phyloP scores from a whole-genome alignment of 2,329 filamentous ascomycete genomes.

The Teratosphaeria gauchensis region DNA sequence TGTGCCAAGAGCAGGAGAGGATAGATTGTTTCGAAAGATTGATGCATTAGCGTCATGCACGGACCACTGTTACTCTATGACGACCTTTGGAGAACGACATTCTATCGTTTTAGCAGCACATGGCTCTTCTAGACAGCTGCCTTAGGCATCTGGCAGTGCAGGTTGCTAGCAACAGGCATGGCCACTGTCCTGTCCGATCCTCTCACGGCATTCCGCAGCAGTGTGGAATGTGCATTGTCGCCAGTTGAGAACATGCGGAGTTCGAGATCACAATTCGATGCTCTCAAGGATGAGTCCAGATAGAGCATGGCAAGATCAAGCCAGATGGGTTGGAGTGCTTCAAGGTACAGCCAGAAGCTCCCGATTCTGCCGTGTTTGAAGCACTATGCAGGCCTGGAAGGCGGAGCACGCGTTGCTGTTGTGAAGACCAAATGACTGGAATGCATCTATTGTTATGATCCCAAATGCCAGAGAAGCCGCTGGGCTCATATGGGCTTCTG shows the following conservation, averaged over 20 bases:
- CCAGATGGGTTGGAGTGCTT: neutral
- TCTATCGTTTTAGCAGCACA: no score
- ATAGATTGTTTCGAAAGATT: neutral
- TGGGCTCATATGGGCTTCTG: neutral
- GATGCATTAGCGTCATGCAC: neutral
- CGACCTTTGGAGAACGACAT: neutral
- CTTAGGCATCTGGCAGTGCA: no score
- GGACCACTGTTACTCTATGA: neutral
- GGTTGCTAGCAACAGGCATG: no score
- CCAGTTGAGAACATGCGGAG: no score
- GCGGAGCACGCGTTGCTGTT: neutral
- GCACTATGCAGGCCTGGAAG: no score
- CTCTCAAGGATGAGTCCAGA: neutral
- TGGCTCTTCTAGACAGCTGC: no score
- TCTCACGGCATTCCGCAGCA: neutral
- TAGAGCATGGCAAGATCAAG: neutral
- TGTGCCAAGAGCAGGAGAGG: neutral
- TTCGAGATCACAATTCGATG: neutral
- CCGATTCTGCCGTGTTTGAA: neutral
- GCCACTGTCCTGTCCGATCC: no score
- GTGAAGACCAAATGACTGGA: conserved; percentile 14
- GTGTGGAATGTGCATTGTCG: neutral
- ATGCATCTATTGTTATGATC: conserved; percentile 16
- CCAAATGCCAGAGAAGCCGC: neutral
- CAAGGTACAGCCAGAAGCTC: neutral